phyloP scores from a whole-genome alignment of 805 yeast species.

The Nakazawaea pomicola region DNA sequence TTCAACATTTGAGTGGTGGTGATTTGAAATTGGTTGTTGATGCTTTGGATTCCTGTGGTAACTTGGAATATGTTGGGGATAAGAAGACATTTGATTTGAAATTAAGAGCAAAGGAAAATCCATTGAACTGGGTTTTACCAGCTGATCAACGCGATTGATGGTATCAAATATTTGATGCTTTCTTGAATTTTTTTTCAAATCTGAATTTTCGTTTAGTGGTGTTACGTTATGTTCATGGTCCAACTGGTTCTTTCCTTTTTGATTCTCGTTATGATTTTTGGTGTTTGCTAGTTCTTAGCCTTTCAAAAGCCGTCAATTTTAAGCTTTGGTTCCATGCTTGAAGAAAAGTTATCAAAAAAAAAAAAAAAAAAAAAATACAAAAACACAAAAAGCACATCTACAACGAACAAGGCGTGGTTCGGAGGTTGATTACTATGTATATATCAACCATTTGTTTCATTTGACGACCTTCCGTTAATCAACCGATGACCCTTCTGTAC shows the following conservation, averaged over 20 bases:
- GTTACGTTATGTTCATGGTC: conserved; percentile 3
- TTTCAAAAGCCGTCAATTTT: no score
- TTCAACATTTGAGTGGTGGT: conserved; percentile 59
- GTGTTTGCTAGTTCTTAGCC: no score
- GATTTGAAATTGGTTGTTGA: conserved; percentile 47
- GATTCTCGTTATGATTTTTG: not conserved
- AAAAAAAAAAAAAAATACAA: no score
- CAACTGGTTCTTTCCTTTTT: not conserved
- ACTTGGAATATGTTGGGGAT: conserved; percentile 33
- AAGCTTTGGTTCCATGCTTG: no score
- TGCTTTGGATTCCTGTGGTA: conserved; percentile 48
- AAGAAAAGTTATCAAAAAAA: no score
- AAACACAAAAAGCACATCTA: no score
- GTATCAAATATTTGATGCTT: not conserved
- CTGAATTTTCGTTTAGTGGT: not conserved
- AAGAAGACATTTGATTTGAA: conserved; percentile 43
- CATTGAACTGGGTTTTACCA: conserved; percentile 68
- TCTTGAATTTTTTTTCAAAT: not conserved
- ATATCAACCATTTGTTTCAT: no score
- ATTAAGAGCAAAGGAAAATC: conserved; percentile 55
- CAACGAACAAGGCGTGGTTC: no score
- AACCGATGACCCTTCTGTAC: no score
- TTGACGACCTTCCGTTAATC: no score
- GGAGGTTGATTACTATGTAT: no score
- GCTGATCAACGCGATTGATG: conserved; percentile 34